Evolutionary conservation across 441 rosid genomes (phyloP), one percentile per base, ranked within the genome.

Genomic region (Oxalis stricta): DNA sequence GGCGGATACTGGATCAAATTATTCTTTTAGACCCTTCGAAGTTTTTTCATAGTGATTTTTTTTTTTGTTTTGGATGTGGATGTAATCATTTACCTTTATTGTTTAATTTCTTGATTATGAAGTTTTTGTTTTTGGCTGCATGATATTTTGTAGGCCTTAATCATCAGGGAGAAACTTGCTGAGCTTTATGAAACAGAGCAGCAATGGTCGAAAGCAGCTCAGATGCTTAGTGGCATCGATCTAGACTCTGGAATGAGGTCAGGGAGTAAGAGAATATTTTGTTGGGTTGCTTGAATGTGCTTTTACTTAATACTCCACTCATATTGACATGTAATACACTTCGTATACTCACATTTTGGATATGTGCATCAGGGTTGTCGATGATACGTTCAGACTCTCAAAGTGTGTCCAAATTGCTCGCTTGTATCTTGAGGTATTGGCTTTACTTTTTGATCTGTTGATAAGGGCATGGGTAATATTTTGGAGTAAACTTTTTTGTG

Each of bases 341-440:
- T 26, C 50, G 14, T 48, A 8, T 60, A 15, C 56, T 47, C n/a
- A n/a, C n/a, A n/a, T 20, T 45, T 47, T 30, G 32, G 7, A 38
- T 39, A 24, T 33, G 33, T 50, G 20, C 37, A 4, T 52, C 75
- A 92, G 97, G 88, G 84, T 78, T 12, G 65, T 84, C 58, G 99
- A 92, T 33, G 94, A 84, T 42, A 66, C 78, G 49, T 92, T 79
- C 64, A 76, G 77, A 66, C 67, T 92, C 58, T 71, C 95, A 43
- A 92, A 92, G 59, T 92, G 99, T 69, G 94, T 87, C 54, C 99
- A 92, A 65, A 92, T 84, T 55, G 99, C 99, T 56, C 83, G 99
- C 52, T 64, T 87, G 19, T 92, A 92, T 66, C 94, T 92, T 4
- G 95, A 92, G 97, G 92, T 87, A 70, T 48, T 35, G 52, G 39